phyloP scores from a whole-genome alignment of 31 red algal genomes.

The Endocladia muricata region DNA sequence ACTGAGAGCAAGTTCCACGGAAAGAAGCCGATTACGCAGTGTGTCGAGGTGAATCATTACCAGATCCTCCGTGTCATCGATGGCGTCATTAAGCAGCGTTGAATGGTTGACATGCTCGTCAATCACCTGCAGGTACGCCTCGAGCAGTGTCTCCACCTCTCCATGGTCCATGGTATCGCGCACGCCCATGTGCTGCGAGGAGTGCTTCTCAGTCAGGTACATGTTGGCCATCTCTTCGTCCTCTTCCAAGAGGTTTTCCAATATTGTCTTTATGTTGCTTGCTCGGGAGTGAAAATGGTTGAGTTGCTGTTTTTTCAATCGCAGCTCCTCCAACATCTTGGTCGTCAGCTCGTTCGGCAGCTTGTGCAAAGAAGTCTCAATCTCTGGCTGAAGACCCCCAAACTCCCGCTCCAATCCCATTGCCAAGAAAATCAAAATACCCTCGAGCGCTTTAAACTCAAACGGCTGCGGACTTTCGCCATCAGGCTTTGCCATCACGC shows the following conservation, averaged over 20 bases:
- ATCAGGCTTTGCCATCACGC: slow-evolving; percentile 32
- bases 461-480: slow-evolving; percentile 56
- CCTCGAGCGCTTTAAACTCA: slow-evolving; percentile 84
- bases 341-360: slow-evolving; percentile 36
- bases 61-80: slow-evolving; percentile 80
- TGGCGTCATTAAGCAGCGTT: slow-evolving; percentile 44
- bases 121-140: slow-evolving; percentile 75
- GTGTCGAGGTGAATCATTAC: slow-evolving; percentile 80
- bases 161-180: slow-evolving; percentile 83
- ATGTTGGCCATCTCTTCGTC: slow-evolving; percentile 86
- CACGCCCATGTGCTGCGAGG: background rate
- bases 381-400: slow-evolving; percentile 41
- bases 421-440: slow-evolving; percentile 52
- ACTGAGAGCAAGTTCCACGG: slow-evolving; percentile 58
- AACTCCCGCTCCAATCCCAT: slow-evolving; percentile 57
- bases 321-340: slow-evolving; percentile 68
- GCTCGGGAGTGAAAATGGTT: slow-evolving; percentile 50
- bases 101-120: slow-evolving; percentile 58
- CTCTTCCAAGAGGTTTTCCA: slow-evolving; percentile 64
- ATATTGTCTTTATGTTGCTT: slow-evolving; percentile 40
- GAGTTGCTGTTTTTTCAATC: slow-evolving; percentile 61
- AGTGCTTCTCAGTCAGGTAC: slow-evolving; percentile 77
- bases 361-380: slow-evolving; percentile 25
- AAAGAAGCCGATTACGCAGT: slow-evolving; percentile 68
- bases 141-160: slow-evolving; percentile 79